Conservation (phyloP, 2,329 filamentous ascomycete species). For the Trichothecium roseum region DNA sequence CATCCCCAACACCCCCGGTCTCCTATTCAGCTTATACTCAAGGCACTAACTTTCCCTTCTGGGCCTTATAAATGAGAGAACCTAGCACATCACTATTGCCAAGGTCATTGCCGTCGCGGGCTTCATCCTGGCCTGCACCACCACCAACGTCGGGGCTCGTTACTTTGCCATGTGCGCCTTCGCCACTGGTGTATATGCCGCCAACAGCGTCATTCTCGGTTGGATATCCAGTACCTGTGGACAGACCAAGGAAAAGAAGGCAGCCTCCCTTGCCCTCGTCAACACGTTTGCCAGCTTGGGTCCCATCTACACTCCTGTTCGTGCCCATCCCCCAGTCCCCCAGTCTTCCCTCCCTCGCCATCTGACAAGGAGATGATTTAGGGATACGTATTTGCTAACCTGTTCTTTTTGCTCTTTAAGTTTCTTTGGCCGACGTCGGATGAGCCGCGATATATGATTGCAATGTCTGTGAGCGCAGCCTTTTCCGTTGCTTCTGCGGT, state of each 20-base stretch:
- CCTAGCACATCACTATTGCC: slow-evolving; percentile 25
- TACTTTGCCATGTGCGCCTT: slow-evolving; percentile 21
- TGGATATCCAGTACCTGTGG: slow-evolving; percentile 27
- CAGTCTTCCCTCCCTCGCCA: too few species aligned
- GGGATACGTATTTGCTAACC: too few species aligned
- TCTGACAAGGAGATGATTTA: too few species aligned
- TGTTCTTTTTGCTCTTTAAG: too few species aligned
- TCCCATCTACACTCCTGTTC: slow-evolving; percentile 30
- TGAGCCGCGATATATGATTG: slow-evolving; percentile 24
- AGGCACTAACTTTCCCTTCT: slow-evolving; percentile 21
- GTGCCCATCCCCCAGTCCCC: too few species aligned
- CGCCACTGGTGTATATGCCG: slow-evolving; percentile 18
- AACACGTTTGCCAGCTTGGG: slow-evolving; percentile 26
- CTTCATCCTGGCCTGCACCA: slow-evolving; percentile 19
- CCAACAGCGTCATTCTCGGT: slow-evolving; percentile 27
- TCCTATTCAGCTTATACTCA: slow-evolving; percentile 18
- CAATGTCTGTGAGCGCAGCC: slow-evolving; percentile 15
- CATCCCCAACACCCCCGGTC: slow-evolving; percentile 25
- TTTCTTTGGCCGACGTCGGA: slow-evolving; percentile 26
- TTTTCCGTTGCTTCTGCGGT: slow-evolving; percentile 7
- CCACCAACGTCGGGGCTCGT: slow-evolving; percentile 14
- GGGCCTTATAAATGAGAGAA: slow-evolving; percentile 30
- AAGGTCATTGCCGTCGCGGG: slow-evolving; percentile 25
- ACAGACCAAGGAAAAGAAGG: slow-evolving; percentile 31
- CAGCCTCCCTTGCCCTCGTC: slow-evolving; percentile 24